Percentiles rank a stretch among this genome's conserved stretches.
Conservation (phyloP, 352 stramenopile species). For the Phytopythium ostracodes region DNA sequence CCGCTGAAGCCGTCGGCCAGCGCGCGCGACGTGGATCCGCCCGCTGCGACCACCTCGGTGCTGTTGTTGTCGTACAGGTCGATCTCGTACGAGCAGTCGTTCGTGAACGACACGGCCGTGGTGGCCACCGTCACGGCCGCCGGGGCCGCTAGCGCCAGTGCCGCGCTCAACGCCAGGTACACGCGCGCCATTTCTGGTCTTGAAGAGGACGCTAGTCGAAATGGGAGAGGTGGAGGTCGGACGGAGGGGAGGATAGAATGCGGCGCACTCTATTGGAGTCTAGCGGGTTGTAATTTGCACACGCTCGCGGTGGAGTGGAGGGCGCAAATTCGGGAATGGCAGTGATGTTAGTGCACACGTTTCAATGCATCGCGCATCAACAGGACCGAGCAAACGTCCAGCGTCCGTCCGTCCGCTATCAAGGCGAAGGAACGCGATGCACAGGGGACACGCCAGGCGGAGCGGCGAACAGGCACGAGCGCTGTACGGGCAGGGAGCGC, state of each 20-base stretch:
- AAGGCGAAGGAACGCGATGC: background rate
- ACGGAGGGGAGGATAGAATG: background rate
- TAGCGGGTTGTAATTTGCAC: conserved; percentile 5
- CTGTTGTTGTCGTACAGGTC: conserved; percentile 45
- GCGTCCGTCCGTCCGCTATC: background rate
- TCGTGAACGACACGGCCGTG: conserved; percentile 27
- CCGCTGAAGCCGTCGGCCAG: conserved; percentile 35
- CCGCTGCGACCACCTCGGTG: conserved; percentile 19
- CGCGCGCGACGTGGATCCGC: conserved; percentile 24
- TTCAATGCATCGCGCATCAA: background rate
- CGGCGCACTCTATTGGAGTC: background rate
- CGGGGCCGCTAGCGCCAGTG: conserved; percentile 20
- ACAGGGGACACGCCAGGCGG: background rate
- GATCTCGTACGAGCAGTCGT: conserved; percentile 42
- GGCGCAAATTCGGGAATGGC: conserved; percentile 11
- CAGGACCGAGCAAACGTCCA: too few species aligned
- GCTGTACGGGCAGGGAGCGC: background rate
- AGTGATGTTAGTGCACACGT: too few species aligned
- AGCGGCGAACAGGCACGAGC: background rate
- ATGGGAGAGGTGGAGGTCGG: too few species aligned
- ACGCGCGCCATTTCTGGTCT: conserved; percentile 21
- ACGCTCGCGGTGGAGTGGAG: background rate
- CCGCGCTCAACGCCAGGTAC: conserved; percentile 21
- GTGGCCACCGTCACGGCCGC: conserved; percentile 24
- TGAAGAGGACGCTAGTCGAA: background rate